Conservation (phyloP, 148 eudicot genomes). For the Chenopodium berlandieri region DNA sequence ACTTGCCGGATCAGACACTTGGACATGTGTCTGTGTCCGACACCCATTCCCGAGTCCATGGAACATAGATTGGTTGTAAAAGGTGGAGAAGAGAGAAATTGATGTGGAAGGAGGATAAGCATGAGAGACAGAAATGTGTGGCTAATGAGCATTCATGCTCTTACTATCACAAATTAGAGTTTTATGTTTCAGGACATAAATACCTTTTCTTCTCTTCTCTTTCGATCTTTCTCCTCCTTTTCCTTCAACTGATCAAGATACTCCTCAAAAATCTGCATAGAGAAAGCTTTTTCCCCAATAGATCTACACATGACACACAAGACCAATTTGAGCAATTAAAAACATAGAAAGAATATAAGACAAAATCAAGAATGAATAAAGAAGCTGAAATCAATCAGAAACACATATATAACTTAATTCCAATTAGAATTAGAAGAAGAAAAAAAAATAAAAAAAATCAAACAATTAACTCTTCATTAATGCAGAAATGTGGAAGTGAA, state of each 20-base stretch:
- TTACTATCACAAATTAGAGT: neutral
- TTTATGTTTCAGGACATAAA: neutral
- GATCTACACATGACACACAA: slow-evolving; percentile 45
- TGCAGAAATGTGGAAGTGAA: neutral
- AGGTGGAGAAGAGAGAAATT: neutral
- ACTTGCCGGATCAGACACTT: too few relatives aligned
- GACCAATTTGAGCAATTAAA: neutral
- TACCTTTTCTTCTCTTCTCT: slow-evolving; percentile 91
- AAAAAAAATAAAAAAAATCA: neutral
- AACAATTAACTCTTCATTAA: neutral
- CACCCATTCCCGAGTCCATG: too few relatives aligned
- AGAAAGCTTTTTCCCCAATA: slow-evolving; percentile 55
- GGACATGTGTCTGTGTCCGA: too few relatives aligned
- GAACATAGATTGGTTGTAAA: neutral
- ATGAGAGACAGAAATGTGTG: neutral
- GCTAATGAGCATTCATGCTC: neutral
- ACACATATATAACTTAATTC: neutral
- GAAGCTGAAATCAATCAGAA: neutral
- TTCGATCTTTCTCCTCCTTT: slow-evolving; percentile 76
- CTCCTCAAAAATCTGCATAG: slow-evolving; percentile 65
- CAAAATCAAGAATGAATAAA: neutral
- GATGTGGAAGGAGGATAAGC: neutral
- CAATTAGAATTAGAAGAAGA: neutral
- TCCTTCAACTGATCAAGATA: slow-evolving; percentile 59
- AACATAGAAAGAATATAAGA: slow-evolving; percentile 1